These are phyloP conservation scores for Nemania sp. DNA, from an alignment of 2,329 filamentous ascomycete genomes.

Conservation along the genomic window DNA sequence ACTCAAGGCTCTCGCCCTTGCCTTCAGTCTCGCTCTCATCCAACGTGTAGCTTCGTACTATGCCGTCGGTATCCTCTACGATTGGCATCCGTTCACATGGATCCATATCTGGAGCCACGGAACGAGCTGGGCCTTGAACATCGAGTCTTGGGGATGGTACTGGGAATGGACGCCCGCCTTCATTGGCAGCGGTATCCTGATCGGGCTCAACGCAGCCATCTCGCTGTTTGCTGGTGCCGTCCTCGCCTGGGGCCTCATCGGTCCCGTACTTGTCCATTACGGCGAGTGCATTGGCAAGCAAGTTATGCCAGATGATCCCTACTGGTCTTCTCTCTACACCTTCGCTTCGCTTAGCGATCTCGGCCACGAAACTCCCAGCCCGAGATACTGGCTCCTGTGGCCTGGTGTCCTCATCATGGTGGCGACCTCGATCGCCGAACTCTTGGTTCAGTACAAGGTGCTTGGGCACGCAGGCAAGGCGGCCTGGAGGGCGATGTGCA, in stretches of 20 bases:
- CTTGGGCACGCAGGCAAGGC: constrained; percentile 48
- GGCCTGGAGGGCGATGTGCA: constrained; percentile 50
- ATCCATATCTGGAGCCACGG: constrained; percentile 59
- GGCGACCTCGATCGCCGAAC: constrained; percentile 45
- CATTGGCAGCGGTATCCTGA: constrained; percentile 61
- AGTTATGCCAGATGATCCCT: constrained; percentile 42
- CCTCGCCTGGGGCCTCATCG: constrained; percentile 60
- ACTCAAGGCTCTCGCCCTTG: constrained; percentile 54
- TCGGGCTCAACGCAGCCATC: constrained; percentile 60
- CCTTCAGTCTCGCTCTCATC: constrained; percentile 52
- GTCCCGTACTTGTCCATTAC: constrained; percentile 58
- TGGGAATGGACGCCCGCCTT: constrained; percentile 62
- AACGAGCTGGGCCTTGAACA: constrained; percentile 52
- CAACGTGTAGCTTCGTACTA: constrained; percentile 61
- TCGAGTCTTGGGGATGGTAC: constrained; percentile 63
- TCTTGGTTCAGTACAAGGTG: constrained; percentile 45
- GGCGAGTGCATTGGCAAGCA: constrained; percentile 49
- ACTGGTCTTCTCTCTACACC: constrained; percentile 48
- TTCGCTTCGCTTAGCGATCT: constrained; percentile 42
- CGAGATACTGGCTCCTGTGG: constrained; percentile 48
- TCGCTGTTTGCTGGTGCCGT: constrained; percentile 60
- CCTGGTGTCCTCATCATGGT: constrained; percentile 49
- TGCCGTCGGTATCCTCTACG: constrained; percentile 60
- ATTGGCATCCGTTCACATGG: constrained; percentile 57
- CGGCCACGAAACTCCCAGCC: constrained; percentile 40